Conservation (phyloP, 805 yeast species). For the Wickerhamiella alocasiicola region DNA sequence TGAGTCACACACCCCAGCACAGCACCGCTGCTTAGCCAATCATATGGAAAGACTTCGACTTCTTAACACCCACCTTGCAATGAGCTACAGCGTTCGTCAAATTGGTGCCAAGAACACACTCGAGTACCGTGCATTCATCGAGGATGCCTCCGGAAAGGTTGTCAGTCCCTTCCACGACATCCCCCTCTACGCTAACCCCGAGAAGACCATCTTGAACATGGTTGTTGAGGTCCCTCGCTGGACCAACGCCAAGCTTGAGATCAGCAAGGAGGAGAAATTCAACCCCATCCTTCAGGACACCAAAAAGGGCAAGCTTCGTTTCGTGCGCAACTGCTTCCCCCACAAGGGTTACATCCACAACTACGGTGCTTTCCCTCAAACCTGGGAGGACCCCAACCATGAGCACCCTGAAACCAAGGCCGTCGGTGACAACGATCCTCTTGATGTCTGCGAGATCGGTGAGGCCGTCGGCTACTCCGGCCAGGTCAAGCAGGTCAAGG, state of each 20-base stretch:
- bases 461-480: slow-evolving; percentile 46
- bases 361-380: slow-evolving; percentile 98
- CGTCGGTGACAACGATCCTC: slow-evolving; percentile 87
- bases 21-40: slow-evolving; percentile 5
- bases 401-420: slow-evolving; percentile 35
- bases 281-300: slow-evolving; percentile 97
- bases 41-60: slow-evolving; percentile 13
- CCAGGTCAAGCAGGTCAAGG: slow-evolving; percentile 75
- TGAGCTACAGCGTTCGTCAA: slow-evolving; percentile 72
- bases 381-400: slow-evolving; percentile 91
- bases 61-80: slow-evolving; percentile 15
- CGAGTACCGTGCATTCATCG: slow-evolving; percentile 83
- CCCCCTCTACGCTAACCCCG: slow-evolving; percentile 87
- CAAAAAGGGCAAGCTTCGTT: slow-evolving; percentile 92
- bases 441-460: slow-evolving; percentile 90
- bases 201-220: slow-evolving; percentile 76
- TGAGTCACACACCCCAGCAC: too few relatives aligned
- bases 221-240: slow-evolving; percentile 97
- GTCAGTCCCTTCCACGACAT: slow-evolving; percentile 93
- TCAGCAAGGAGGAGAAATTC: slow-evolving; percentile 66
- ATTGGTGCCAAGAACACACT: slow-evolving; percentile 92
- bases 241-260: slow-evolving; percentile 95
- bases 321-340: slow-evolving; percentile 95
- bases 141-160: slow-evolving; percentile 64
- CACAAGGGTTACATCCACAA: slow-evolving; percentile 98